Base-by-base conservation (phyloP, 352 stramenopile genomes). In the Phytopythium sindhum region DNA sequence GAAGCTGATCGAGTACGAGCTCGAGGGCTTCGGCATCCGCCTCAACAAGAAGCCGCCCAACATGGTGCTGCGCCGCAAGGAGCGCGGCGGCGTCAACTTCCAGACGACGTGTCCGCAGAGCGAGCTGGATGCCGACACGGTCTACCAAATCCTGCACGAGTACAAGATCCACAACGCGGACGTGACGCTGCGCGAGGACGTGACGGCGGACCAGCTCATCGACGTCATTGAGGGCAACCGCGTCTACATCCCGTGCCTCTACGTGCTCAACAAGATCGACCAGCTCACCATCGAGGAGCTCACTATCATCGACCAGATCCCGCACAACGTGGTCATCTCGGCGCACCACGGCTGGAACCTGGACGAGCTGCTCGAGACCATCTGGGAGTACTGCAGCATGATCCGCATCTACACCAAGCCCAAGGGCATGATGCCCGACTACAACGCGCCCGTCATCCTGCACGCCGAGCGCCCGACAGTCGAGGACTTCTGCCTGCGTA, bases 221-320 rank as follows among this genome's bases (percentile, higher is more conserved):
- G 98, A 99, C 73, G 96, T 99, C 33, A 98, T 99, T 62, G 97
- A 99, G 76, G 96, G 96, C 58, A 99, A 99, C 79, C 86, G 97
- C 60, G 86, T 97, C 24, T 99, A 99, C 81, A 99, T 99, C 67
- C 97, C 97, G 44, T 96, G 89, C 55, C 76, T 99, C 17, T 99
- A 99, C 82, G 94, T 99, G 58, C 95, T 99, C 63, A 99, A 99
- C 84, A 99, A 99, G 81, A 99, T 99, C 70, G 98, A 99, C 74
- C 84, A 98, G 73, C 88, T 99, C 29, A 98, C 95, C 26, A 98
- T 99, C 77, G 95, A 99, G 76, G 97, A 99, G 80, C 85, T 99
- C 1, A 97, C 98, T 63, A 98, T 99, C 73, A 95, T 99, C 54
- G 97, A 98, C 75, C 94, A 99, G 80, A 95, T 99, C 72, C 96